Conservation (phyloP, 345 rosid species). For the Clausena lansium region DNA sequence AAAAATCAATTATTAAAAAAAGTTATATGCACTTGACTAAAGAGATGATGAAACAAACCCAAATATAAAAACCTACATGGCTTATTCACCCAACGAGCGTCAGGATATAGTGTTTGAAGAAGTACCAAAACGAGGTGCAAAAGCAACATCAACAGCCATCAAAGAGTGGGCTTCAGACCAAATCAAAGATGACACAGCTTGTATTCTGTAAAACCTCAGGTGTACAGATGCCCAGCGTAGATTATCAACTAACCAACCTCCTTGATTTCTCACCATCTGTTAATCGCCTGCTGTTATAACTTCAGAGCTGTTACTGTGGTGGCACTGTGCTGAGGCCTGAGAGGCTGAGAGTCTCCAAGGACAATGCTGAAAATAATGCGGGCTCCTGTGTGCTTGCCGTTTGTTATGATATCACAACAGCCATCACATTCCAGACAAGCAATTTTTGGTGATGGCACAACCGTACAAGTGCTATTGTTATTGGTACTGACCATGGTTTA, state of each 20-base stretch:
- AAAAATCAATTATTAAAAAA: constrained; percentile 5
- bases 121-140: not conserved
- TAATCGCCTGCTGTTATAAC: not conserved
- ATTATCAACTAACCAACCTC: constrained; percentile 1
- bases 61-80: not conserved
- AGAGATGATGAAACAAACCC: constrained; percentile 1
- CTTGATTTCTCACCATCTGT: not conserved
- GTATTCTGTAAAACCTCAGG: not conserved
- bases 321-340: not conserved
- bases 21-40: constrained; percentile 1
- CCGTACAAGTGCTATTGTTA: not conserved
- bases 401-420: not conserved
- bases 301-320: not conserved
- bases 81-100: not conserved
- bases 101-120: not conserved
- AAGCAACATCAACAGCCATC: not conserved
- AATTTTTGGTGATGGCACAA: not conserved
- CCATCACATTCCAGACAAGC: not conserved
- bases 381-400: constrained; percentile 1
- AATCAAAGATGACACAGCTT: constrained; percentile 2
- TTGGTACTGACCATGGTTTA: not conserved
- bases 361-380: constrained; percentile 6
- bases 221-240: not conserved
- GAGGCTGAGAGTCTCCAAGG: not conserved
- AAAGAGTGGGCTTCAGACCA: constrained; percentile 4